phyloP scores from a whole-genome alignment of 148 eudicot species.

The Mesembryanthemum crystallinum region DNA sequence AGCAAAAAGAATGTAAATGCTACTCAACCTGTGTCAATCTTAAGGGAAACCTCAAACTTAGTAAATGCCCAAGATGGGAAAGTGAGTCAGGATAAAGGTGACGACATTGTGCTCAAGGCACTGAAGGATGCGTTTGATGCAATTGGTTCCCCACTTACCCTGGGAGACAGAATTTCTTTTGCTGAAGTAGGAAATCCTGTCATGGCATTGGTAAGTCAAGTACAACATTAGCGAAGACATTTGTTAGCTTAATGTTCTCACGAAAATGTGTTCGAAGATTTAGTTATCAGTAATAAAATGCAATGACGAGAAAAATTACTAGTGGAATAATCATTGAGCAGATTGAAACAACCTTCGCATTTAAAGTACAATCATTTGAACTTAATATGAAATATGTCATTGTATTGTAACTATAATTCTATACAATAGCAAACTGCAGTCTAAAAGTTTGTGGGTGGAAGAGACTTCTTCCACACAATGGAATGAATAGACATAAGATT shows the following conservation, averaged over 20 bases:
- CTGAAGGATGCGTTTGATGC: conserved; percentile 87
- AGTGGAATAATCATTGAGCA: neutral
- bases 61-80: conserved; percentile 35
- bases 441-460: neutral
- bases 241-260: neutral
- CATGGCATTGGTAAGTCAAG: conserved; percentile 78
- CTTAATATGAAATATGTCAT: conserved; percentile 5
- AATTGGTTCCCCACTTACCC: conserved; percentile 54
- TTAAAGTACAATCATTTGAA: neutral
- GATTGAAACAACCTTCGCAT: neutral
- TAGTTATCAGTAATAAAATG: neutral
- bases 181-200: conserved; percentile 94
- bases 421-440: neutral
- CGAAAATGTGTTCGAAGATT: neutral
- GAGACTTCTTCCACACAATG: neutral
- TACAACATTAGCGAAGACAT: neutral
- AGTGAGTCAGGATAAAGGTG: conserved; percentile 32
- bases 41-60: conserved; percentile 37
- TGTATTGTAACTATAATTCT: neutral
- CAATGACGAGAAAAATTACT: neutral
- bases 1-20: conserved; percentile 28
- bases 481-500: neutral
- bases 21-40: conserved; percentile 39
- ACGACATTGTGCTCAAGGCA: conserved; percentile 60
- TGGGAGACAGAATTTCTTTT: conserved; percentile 59